A percentile compares a stretch with the other conserved stretches of the same genome.
These are phyloP conservation scores for Colletotrichum noveboracense DNA, from an alignment of 2,329 filamentous ascomycete species.

Conservation along the genomic window DNA sequence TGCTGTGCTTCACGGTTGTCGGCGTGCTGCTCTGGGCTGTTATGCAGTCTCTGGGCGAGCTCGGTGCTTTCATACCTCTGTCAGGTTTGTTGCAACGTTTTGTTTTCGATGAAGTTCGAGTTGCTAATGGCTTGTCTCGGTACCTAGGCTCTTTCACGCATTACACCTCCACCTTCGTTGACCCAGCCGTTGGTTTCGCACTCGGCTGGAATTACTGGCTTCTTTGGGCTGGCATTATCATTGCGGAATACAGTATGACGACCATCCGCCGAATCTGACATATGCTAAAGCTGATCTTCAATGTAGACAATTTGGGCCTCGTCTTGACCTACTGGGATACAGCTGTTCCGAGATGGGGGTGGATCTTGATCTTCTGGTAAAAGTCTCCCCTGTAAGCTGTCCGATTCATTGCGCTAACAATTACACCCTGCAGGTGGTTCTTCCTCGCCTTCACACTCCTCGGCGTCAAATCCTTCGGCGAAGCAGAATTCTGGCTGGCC, in stretches of 20 bases:
- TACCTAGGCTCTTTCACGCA: neutral
- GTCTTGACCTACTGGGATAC: conserved; percentile 66
- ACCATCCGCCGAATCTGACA: neutral
- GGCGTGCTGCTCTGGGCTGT: conserved; percentile 63
- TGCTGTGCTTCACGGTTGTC: conserved; percentile 62
- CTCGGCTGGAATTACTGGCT: conserved; percentile 69
- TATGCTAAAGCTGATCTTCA: neutral
- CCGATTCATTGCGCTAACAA: conserved; percentile 34
- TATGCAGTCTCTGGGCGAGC: conserved; percentile 62
- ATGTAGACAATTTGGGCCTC: conserved; percentile 60
- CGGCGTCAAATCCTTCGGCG: conserved; percentile 45
- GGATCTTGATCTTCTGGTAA: conserved; percentile 66
- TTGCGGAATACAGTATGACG: neutral
- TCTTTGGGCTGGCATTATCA: neutral
- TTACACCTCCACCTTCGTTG: conserved; percentile 47
- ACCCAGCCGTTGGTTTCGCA: conserved; percentile 59
- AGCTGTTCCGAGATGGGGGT: conserved; percentile 66
- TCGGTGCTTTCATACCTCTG: neutral
- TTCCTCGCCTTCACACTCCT: conserved; percentile 52
- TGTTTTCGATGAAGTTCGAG: rapidly evolving
- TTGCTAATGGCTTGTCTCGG: conserved; percentile 32
- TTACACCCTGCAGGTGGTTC: conserved; percentile 39
- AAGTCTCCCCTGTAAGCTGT: conserved; percentile 36
- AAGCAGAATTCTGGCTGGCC: conserved; percentile 63
- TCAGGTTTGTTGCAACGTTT: neutral